A percentile compares a stretch with the other conserved stretches of the same genome.
phyloP scores from a whole-genome alignment of 2,329 filamentous ascomycete genomes.

The Cordyceps fumosorosea region DNA sequence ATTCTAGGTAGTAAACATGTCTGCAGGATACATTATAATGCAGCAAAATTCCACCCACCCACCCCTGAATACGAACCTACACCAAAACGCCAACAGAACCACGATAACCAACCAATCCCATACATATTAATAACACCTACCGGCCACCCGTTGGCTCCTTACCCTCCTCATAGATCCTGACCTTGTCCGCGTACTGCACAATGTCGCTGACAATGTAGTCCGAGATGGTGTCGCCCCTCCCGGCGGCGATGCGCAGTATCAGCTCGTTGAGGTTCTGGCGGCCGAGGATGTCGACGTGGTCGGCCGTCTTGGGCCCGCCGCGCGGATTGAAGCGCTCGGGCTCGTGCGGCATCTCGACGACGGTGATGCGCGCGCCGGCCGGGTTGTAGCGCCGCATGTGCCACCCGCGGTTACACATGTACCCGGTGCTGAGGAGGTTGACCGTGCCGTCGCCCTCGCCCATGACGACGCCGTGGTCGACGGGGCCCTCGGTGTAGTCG shows the following conservation, averaged over 20 bases:
- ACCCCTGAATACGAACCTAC: background rate
- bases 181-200: conserved; percentile 70
- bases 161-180: conserved; percentile 70
- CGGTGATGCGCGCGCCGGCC: conserved; percentile 69
- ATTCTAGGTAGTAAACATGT: background rate
- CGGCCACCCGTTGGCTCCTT: background rate
- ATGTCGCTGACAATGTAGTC: conserved; percentile 79
- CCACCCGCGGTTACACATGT: conserved; percentile 97
- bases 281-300: conserved; percentile 95
- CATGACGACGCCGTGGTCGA: conserved; percentile 88
- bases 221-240: conserved; percentile 71
- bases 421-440: conserved; percentile 82
- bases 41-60: background rate
- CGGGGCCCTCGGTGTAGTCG: conserved; percentile 48
- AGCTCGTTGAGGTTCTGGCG: conserved; percentile 85
- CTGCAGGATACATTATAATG: background rate
- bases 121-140: background rate
- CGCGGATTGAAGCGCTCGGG: conserved; percentile 86
- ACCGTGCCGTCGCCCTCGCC: conserved; percentile 96
- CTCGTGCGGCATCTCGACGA: conserved; percentile 94
- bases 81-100: conserved; percentile 3
- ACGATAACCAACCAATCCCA: background rate
- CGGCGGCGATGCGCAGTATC: conserved; percentile 78
- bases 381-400: conserved; percentile 91
- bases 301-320: conserved; percentile 64